A percentile compares a stretch with the other conserved stretches of the same genome.
Conservation (phyloP, 495 filamentous ascomycete genomes). For the Coniosporium apollinis region DNA sequence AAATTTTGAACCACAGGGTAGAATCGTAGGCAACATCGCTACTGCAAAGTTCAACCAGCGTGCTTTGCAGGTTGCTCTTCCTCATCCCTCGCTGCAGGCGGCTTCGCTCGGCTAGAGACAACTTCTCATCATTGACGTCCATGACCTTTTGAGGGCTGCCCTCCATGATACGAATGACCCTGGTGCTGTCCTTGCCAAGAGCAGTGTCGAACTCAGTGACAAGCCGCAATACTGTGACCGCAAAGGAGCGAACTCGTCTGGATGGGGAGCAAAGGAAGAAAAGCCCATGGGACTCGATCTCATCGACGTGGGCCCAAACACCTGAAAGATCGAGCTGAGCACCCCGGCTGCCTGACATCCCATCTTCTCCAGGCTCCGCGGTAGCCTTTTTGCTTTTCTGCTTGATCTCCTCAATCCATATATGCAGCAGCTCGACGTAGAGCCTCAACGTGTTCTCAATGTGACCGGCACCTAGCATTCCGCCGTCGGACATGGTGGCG, state of each 20-base stretch:
- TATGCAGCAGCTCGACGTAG: slow-evolving; percentile 83
- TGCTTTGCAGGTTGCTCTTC: slow-evolving; percentile 67
- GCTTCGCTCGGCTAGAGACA: slow-evolving; percentile 85
- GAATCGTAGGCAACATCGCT: slow-evolving; percentile 92
- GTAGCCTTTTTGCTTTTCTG: slow-evolving; percentile 63
- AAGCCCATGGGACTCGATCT: slow-evolving; percentile 91
- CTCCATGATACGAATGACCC: slow-evolving; percentile 84
- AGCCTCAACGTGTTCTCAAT: slow-evolving; percentile 86
- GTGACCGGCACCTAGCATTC: slow-evolving; percentile 86
- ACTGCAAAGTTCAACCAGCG: slow-evolving; percentile 82
- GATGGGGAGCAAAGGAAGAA: slow-evolving; percentile 98
- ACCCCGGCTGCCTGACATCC: slow-evolving; percentile 35
- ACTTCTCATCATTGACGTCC: slow-evolving; percentile 79
- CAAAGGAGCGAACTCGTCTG: slow-evolving; percentile 69
- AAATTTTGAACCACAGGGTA: slow-evolving; percentile 92
- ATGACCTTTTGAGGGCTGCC: slow-evolving; percentile 76
- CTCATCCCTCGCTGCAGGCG: slow-evolving; percentile 80
- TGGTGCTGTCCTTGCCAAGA: slow-evolving; percentile 57
- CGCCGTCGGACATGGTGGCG: slow-evolving; percentile 93
- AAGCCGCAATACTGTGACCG: slow-evolving; percentile 77
- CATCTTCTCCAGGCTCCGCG: slow-evolving; percentile 42
- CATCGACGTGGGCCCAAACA: slow-evolving; percentile 82
- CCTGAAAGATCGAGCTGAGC: slow-evolving; percentile 74
- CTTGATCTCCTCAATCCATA: slow-evolving; percentile 95
- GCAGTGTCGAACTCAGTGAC: slow-evolving; percentile 90